Conservation (phyloP, 2,329 filamentous ascomycete genomes). For the Talaromyces sp. region DNA sequence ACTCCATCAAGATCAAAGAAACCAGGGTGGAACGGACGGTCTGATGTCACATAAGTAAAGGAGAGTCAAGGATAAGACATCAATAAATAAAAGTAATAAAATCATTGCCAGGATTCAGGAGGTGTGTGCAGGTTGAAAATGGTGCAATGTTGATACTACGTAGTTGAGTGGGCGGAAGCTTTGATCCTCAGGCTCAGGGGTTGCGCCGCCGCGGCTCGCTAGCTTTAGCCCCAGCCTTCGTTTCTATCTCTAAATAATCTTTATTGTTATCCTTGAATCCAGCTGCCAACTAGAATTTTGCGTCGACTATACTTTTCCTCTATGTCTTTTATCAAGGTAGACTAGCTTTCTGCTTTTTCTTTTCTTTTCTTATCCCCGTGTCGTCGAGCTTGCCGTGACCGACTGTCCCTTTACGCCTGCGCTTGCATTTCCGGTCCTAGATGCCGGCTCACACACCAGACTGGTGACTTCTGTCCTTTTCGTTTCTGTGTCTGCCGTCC, state of each 20-base stretch:
- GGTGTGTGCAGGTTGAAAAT: background rate
- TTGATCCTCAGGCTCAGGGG: conserved; percentile 27
- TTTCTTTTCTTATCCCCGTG: conserved; percentile 11
- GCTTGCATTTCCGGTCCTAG: conserved; percentile 20
- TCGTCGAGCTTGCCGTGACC: conserved; percentile 10
- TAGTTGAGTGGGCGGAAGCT: conserved; percentile 21
- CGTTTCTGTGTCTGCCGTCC: conserved; percentile 19
- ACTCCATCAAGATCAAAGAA: too few relatives aligned
- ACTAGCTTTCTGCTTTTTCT: conserved; percentile 13
- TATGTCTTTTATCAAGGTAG: conserved; percentile 3
- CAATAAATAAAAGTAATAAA: too few relatives aligned
- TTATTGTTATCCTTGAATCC: background rate
- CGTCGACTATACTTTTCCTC: background rate
- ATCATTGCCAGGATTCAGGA: too few relatives aligned
- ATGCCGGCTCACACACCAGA: conserved; percentile 22
- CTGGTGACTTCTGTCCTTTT: conserved; percentile 11
- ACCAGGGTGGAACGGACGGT: too few relatives aligned
- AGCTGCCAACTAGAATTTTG: background rate
- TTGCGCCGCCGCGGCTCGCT: conserved; percentile 23
- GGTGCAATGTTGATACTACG: too few relatives aligned
- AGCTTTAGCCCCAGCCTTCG: conserved; percentile 23
- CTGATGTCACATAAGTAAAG: too few relatives aligned
- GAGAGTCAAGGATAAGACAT: too few relatives aligned
- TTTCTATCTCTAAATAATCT: conserved; percentile 10
- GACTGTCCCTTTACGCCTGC: background rate